Conservation (phyloP, 208 protist genomes). For the Polymyxa betae region DNA sequence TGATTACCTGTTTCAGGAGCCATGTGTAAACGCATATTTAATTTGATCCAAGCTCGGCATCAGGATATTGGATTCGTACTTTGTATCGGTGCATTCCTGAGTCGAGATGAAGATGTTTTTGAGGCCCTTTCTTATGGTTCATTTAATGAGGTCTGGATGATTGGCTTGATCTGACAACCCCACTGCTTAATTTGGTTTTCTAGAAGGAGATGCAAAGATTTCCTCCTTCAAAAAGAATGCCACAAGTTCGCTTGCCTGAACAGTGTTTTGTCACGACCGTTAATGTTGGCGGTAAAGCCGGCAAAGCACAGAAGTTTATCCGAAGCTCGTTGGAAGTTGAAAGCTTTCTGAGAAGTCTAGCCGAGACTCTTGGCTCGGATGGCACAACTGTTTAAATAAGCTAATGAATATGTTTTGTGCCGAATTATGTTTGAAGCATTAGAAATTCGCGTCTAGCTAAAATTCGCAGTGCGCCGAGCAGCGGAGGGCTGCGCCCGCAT, state of each 20-base stretch:
- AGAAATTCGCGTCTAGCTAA: no score
- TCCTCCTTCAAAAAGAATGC: neutral
- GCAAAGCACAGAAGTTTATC: neutral
- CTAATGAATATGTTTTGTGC: no score
- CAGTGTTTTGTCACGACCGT: conserved; percentile 7
- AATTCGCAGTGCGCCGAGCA: no score
- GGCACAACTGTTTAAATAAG: no score
- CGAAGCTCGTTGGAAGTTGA: conserved; percentile 37
- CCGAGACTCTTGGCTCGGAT: no score
- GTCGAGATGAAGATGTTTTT: neutral
- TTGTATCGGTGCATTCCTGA: neutral
- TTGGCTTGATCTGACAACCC: no score
- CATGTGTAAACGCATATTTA: neutral
- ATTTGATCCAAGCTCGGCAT: neutral
- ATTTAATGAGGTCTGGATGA: no score
- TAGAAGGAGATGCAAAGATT: neutral
- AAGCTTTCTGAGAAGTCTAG: neutral
- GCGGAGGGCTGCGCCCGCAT: no score
- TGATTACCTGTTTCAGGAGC: no score
- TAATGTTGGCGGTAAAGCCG: conserved; percentile 19
- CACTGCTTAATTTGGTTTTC: neutral
- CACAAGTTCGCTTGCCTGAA: neutral
- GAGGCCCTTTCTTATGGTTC: neutral
- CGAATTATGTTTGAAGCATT: no score
- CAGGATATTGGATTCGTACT: neutral